These are phyloP conservation scores for Anisogramma anomala DNA, from an alignment of 2,329 filamentous ascomycete species.

Conservation along the genomic window DNA sequence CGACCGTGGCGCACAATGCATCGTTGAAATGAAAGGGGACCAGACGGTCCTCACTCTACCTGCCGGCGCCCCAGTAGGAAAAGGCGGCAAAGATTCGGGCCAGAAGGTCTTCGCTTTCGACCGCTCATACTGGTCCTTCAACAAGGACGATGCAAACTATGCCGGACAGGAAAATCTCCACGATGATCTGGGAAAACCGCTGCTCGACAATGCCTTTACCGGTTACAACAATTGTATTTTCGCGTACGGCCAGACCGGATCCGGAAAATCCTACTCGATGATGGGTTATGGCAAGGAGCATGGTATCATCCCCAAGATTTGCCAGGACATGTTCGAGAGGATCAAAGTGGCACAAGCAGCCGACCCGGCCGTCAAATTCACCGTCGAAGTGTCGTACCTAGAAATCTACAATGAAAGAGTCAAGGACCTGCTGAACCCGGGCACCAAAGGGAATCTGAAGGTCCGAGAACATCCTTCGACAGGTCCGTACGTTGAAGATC, in stretches of 20 bases:
- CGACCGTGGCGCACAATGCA: conserved; percentile 86
- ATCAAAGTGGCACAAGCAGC: conserved; percentile 54
- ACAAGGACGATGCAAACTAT: conserved; percentile 67
- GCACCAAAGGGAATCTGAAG: conserved; percentile 91
- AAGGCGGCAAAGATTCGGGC: conserved; percentile 58
- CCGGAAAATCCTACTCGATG: conserved; percentile 98
- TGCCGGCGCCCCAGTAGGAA: conserved; percentile 47
- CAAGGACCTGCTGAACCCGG: conserved; percentile 85
- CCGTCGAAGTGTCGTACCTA: conserved; percentile 94
- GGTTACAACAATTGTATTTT: conserved; percentile 99
- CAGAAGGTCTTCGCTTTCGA: conserved; percentile 91
- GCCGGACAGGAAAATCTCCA: conserved; percentile 86
- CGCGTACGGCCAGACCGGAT: conserved; percentile 95
- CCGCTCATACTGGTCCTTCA: conserved; percentile 96
- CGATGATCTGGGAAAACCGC: conserved; percentile 72
- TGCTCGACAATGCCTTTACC: conserved; percentile 95
- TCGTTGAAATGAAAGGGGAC: conserved; percentile 88
- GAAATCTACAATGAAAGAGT: conserved; percentile 99
- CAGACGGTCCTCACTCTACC: conserved; percentile 81
- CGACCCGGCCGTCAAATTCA: conserved; percentile 72
- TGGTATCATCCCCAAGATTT: conserved; percentile 94
- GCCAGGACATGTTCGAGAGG: conserved; percentile 90
- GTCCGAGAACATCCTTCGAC: conserved; percentile 96
- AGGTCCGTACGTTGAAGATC: conserved; percentile 93
- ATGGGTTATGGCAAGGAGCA: conserved; percentile 97